These are phyloP conservation scores for Coriaria nepalensis DNA, from an alignment of 306 rosid genomes.

Conservation along the genomic window DNA sequence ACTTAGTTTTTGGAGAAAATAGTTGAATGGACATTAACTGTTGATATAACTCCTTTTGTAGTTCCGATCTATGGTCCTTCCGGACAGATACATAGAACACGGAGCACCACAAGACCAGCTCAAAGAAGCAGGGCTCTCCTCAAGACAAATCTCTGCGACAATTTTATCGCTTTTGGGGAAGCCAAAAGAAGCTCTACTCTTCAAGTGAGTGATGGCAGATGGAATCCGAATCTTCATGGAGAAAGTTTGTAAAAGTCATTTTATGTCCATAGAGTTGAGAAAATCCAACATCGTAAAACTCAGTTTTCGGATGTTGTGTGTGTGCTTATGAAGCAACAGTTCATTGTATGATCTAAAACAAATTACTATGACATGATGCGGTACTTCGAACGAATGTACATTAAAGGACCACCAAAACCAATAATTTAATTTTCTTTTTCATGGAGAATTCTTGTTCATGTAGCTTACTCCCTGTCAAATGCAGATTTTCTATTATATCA, in stretches of 20 bases:
- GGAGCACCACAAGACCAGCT: conserved; percentile 63
- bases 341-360: too few relatives aligned
- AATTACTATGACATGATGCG: too few relatives aligned
- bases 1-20: not conserved
- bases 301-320: too few relatives aligned
- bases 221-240: conserved; percentile 2
- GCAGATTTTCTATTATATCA: too few relatives aligned
- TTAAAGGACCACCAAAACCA: too few relatives aligned
- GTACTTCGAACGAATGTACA: too few relatives aligned
- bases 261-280: too few relatives aligned
- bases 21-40: too few relatives aligned
- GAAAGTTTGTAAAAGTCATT: too few relatives aligned
- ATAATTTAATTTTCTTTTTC: not conserved
- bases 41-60: conserved; percentile 18
- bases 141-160: conserved; percentile 63
- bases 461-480: not conserved
- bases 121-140: conserved; percentile 66
- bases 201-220: conserved; percentile 21
- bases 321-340: too few relatives aligned
- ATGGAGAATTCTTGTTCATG: not conserved
- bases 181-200: conserved; percentile 57
- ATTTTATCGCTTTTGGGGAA: conserved; percentile 53
- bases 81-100: conserved; percentile 84
- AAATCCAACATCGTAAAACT: too few relatives aligned
- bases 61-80: conserved; percentile 86